Base-by-base conservation (phyloP, 179 eudicot species). In the Actinidia polygama region DNA sequence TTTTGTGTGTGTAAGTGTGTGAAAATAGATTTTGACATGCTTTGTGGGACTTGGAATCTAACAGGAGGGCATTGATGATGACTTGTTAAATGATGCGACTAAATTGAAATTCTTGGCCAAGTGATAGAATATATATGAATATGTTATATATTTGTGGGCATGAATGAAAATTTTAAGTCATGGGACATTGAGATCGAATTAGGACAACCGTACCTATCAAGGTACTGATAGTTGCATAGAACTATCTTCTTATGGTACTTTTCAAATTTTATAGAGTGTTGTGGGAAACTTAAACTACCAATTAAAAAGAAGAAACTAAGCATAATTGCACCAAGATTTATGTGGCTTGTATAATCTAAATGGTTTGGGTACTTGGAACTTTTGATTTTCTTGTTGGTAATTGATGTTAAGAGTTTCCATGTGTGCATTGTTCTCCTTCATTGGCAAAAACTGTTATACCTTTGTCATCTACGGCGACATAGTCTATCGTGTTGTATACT, bases 321-420 rank as follows among this genome's bases (percentile, higher is more conserved):
- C 12, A 15, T 78, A 12, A 24, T 23, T 63, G 46, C 44, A 0
- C 7, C 40, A 63, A 47, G 57, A 44, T 78, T 78, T 23, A 59
- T 59, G 46, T 40, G 19, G 57, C 57, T 62, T 57, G 54, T 44
- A n/a, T 77, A 58, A 16, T 50, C 3, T 11, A 10, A 77, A 10
- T 44, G 68, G 53, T 61, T 40, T 59, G 70, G 26, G 55, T 40
- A 77, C 54, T 77, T n/a, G 26, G 55, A 59, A 77, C 54, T 77
- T n/a, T 11, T 61, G 15, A 61, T 61, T 46, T 59, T 19, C 80
- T 63, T 47, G 72, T 50, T 47, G 57, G 24, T 78, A 40, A 21
- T 75, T 55, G 62, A 40, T 75, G 46, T 23, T 62, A 4, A 15
- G 57, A 47, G 57, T 62, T 8, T 44, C 58, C 49, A 3, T 61